These are phyloP conservation scores for Stentor coeruleus DNA, from an alignment of 73 alveolate species.

Conservation along the genomic window DNA sequence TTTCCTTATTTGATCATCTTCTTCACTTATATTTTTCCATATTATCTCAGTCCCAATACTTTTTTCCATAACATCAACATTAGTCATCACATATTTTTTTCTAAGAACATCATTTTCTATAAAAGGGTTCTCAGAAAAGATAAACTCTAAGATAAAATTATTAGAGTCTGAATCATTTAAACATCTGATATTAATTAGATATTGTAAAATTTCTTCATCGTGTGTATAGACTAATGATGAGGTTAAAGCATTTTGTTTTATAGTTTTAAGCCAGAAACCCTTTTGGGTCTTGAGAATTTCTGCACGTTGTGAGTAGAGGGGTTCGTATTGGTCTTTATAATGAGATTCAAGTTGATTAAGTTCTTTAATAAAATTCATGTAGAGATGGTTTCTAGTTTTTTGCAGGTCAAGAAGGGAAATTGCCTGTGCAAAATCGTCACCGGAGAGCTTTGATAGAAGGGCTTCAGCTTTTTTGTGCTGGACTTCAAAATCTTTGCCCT, in stretches of 20 bases:
- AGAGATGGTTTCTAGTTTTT: neutral
- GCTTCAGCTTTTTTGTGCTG: constrained; percentile 23
- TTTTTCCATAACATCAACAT: constrained; percentile 25
- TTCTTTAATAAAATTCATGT: neutral
- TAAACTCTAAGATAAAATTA: neutral
- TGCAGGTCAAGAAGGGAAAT: neutral
- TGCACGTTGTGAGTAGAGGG: neutral
- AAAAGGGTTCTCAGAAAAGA: neutral
- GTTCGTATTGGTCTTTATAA: neutral
- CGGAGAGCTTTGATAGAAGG: neutral
- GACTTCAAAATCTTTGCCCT: neutral
- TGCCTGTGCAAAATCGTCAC: neutral
- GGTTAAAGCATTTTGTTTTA: neutral
- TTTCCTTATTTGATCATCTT: neutral
- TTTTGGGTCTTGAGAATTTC: neutral
- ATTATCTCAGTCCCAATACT: constrained; percentile 12
- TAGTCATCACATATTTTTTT: constrained; percentile 14
- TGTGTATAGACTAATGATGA: neutral
- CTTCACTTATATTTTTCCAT: neutral
- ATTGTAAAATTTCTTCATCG: neutral
- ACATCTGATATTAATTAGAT: neutral
- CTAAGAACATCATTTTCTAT: neutral
- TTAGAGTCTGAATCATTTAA: neutral
- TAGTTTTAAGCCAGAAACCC: constrained; percentile 12
- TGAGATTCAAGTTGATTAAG: neutral